Conservation (phyloP, 768 basidiomycete genomes). For the Coprinellus aureogranulatus region DNA sequence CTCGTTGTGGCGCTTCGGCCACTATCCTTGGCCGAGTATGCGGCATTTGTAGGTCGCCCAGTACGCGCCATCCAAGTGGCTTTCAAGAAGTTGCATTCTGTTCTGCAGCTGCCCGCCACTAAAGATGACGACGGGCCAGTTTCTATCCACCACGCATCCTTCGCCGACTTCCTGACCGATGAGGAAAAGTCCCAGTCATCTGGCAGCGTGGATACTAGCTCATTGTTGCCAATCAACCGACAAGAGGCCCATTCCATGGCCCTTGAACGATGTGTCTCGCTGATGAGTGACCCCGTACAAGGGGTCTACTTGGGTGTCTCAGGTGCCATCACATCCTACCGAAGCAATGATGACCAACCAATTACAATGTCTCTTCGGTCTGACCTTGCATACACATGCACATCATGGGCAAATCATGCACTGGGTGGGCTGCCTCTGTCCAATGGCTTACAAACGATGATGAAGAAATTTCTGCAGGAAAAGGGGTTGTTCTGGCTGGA, state of each 20-base stretch:
- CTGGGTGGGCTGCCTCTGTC: not conserved
- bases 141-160: not conserved
- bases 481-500: slow-evolving; percentile 30
- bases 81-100: not conserved
- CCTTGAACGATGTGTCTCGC: too few relatives aligned
- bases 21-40: not conserved
- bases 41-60: not conserved
- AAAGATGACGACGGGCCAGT: not conserved
- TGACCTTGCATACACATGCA: slow-evolving; percentile 5
- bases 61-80: not conserved
- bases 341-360: not conserved
- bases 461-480: not conserved
- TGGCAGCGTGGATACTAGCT: too few relatives aligned
- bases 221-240: too few relatives aligned
- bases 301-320: not conserved
- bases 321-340: not conserved
- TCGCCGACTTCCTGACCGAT: not conserved
- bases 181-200: too few relatives aligned
- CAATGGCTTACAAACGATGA: not conserved
- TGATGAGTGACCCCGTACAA: too few relatives aligned
- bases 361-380: not conserved
- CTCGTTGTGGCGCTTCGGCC: not conserved
- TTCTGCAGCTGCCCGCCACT: not conserved
- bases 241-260: too few relatives aligned
- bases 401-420: slow-evolving; percentile 3